These are phyloP conservation scores for Sporothrix brunneoviolacea DNA, from an alignment of 2,329 filamentous ascomycete species.

Conservation along the genomic window DNA sequence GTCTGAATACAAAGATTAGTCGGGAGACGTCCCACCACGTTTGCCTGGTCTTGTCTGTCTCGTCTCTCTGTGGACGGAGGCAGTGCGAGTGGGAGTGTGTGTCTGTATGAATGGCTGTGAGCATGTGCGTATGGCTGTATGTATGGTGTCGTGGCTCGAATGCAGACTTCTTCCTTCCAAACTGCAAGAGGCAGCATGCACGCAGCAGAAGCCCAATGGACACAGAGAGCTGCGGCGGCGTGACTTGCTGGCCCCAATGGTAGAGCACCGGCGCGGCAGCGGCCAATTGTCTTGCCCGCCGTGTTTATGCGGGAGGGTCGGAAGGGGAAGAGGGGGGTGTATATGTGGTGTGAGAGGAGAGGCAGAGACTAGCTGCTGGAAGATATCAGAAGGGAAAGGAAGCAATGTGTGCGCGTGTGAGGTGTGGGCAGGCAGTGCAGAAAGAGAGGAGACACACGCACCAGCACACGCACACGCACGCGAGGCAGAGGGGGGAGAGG, in stretches of 20 bases:
- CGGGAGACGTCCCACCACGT: neutral
- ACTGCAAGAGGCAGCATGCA: neutral
- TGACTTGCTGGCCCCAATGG: slow-evolving; percentile 13
- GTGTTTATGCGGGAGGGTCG: neutral
- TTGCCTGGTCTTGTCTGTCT: neutral
- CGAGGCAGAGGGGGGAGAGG: neutral
- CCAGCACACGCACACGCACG: neutral
- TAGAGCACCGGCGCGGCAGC: neutral
- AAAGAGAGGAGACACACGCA: neutral
- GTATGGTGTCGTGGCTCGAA: slow-evolving; percentile 19
- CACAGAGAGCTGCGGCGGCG: neutral
- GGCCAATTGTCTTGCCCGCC: neutral
- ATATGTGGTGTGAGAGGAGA: slow-evolving; percentile 7
- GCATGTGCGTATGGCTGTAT: neutral
- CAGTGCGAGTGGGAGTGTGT: neutral
- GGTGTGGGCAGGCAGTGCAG: too few relatives aligned
- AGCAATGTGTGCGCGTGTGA: too few relatives aligned
- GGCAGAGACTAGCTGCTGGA: neutral
- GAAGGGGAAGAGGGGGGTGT: neutral
- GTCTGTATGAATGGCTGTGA: neutral
- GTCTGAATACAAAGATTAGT: neutral
- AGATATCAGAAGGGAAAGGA: neutral
- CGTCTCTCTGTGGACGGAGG: too few relatives aligned
- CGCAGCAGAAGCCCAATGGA: slow-evolving; percentile 6
- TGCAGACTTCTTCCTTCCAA: slow-evolving; percentile 4